Conservation (phyloP, 352 stramenopile species). For the Pythium scleroteichum region DNA sequence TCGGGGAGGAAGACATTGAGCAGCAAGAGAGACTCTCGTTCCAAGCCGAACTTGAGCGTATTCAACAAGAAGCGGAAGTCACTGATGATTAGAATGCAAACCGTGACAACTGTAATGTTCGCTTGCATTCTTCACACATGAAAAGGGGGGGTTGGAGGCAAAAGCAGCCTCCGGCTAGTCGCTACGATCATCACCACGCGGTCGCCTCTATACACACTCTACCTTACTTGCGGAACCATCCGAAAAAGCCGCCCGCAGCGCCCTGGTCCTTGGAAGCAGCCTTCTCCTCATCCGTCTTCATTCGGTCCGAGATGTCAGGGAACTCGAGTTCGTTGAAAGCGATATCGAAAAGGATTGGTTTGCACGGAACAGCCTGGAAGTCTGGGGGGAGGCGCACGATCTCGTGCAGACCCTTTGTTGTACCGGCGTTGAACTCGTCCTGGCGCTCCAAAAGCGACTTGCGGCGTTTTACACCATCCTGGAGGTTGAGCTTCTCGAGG, state of each 20-base stretch:
- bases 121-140: conserved; percentile 11
- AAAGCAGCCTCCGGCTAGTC: neutral
- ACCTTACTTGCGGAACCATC: conserved; percentile 78
- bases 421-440: conserved; percentile 52
- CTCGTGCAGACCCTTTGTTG: conserved; percentile 53
- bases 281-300: conserved; percentile 78
- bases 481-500: conserved; percentile 60
- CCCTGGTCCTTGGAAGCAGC: conserved; percentile 33
- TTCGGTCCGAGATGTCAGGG: conserved; percentile 71
- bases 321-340: conserved; percentile 84
- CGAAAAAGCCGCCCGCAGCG: conserved; percentile 57
- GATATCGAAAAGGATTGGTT: conserved; percentile 83
- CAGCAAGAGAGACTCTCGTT: conserved; percentile 48
- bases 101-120: neutral
- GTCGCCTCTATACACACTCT: conserved; percentile 18
- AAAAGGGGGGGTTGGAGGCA: neutral
- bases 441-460: conserved; percentile 58
- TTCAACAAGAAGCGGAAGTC: conserved; percentile 29
- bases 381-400: conserved; percentile 65
- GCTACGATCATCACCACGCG: neutral
- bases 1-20: conserved; percentile 59
- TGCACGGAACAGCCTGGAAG: conserved; percentile 67
- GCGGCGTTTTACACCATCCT: conserved; percentile 28
- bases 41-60: conserved; percentile 47
- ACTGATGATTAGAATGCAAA: conserved; percentile 19